Evolutionary conservation across 306 rosid species (phyloP).

Genomic region (Glycine latifolia): DNA sequence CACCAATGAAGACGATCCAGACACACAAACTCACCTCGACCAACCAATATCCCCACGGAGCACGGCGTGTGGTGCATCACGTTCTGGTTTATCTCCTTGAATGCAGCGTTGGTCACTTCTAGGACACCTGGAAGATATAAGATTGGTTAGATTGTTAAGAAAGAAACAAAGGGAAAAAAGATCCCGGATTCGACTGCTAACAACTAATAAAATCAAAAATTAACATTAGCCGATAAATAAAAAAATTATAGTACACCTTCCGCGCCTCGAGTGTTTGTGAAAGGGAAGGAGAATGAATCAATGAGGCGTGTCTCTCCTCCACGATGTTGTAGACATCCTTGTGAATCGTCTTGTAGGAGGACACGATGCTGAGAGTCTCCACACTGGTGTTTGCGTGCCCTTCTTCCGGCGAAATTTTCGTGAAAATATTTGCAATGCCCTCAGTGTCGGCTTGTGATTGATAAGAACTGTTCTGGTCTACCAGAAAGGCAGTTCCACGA

Average conservation of each 20-base stretch:
- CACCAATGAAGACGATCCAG: constrained; percentile 47
- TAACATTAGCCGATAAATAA: no score
- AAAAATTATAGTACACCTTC: constrained; percentile 7
- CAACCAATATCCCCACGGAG: constrained; percentile 49
- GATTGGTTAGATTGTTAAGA: no score
- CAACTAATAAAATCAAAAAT: no score
- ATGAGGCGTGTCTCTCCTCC: constrained; percentile 34
- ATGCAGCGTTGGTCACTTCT: no score
- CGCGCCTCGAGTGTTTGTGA: constrained; percentile 26
- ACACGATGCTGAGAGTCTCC: constrained; percentile 40
- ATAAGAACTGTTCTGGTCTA: no score
- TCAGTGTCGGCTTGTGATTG: constrained; percentile 34
- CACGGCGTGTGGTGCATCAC: constrained; percentile 44
- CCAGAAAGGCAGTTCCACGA: no score
- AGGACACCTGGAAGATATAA: no score
- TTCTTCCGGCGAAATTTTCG: not conserved
- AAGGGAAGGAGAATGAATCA: constrained; percentile 57
- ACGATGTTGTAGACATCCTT: constrained; percentile 52
- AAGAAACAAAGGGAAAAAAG: no score
- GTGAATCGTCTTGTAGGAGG: constrained; percentile 48
- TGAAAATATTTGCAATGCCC: constrained; percentile 1
- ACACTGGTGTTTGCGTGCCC: not conserved
- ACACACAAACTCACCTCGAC: constrained; percentile 27
- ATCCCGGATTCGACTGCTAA: no score
- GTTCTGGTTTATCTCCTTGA: constrained; percentile 42